Evolutionary conservation across 1,284 basidiomycete genomes (phyloP).

Genomic region (Pseudozyma hubeiensis): DNA sequence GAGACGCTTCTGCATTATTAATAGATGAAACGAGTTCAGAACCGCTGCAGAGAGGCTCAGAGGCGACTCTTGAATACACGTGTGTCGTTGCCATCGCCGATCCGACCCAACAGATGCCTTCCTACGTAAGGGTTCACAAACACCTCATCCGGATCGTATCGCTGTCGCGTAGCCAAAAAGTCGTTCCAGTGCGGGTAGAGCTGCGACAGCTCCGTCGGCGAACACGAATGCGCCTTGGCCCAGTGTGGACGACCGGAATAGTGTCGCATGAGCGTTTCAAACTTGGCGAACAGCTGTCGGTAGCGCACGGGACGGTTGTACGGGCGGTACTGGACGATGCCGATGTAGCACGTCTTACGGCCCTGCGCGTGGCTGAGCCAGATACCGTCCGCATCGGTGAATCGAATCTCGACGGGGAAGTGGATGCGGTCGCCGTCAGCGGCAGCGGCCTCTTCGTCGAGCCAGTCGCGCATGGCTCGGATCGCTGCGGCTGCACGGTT

Average conservation of each 20-base stretch:
- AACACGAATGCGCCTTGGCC: slow-evolving; percentile 90
- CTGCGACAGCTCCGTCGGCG: slow-evolving; percentile 76
- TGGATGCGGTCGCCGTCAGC: slow-evolving; percentile 83
- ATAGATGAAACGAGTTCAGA: no score
- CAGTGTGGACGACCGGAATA: slow-evolving; percentile 92
- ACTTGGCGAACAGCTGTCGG: slow-evolving; percentile 81
- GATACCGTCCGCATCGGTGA: slow-evolving; percentile 87
- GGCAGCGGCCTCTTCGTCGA: slow-evolving; percentile 75
- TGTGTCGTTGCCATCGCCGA: slow-evolving; percentile 47
- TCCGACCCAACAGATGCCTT: slow-evolving; percentile 72
- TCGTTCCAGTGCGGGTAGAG: slow-evolving; percentile 87
- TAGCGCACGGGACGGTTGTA: slow-evolving; percentile 91
- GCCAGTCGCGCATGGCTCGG: slow-evolving; percentile 79
- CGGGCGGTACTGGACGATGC: slow-evolving; percentile 94
- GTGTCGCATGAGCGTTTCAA: slow-evolving; percentile 79
- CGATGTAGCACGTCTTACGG: slow-evolving; percentile 88
- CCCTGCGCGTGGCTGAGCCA: slow-evolving; percentile 90
- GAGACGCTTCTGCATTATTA: no score
- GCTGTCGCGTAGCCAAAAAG: slow-evolving; percentile 78
- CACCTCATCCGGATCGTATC: slow-evolving; percentile 82
- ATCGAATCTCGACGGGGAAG: slow-evolving; percentile 93
- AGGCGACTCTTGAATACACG: slow-evolving; percentile 55
- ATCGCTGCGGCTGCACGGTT: slow-evolving; percentile 75
- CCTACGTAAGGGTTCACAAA: slow-evolving; percentile 75
- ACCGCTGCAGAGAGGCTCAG: slow-evolving; percentile 3